Base-by-base conservation (phyloP, 2,329 filamentous ascomycete genomes). In the Sclerotinia glacialis region DNA sequence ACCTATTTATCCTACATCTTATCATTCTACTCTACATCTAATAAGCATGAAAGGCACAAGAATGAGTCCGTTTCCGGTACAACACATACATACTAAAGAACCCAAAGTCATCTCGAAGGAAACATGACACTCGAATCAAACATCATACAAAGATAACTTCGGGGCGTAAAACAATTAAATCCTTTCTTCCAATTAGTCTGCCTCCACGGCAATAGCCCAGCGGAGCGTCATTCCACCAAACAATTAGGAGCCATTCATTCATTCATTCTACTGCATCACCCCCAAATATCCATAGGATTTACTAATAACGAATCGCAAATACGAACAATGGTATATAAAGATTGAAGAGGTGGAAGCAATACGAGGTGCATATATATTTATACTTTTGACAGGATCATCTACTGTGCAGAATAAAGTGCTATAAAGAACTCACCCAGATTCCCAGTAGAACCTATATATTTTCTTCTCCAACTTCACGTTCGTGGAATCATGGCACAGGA, bases 21-120 rank as follows among this genome's bases (percentile, higher is more conserved):
- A n/a, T n/a, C n/a, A n/a, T n/a, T n/a, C n/a, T n/a, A n/a, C n/a
- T n/a, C n/a, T n/a, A n/a, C n/a, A n/a, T n/a, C n/a, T n/a, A 21
- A 34, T 6, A 54, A n/a, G 23, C 42, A 3, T 60, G 42, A 60
- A 60, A 49, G 58, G 2, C 42, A 50, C 14, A 50, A 49, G 16
- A 61, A n/a, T 12, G 14, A 49, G 1, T 61, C 58, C 58, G 58
- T 26, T 61, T 61, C 21, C 44, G 12, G 58, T 49, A 60, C 5
- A 18, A 18, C 8, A 18, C 21, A 9, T 18, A 37, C 4, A 6
- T 21, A 3, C 11, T 2, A 46, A 46, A 47, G 23, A 23, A 11
- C n/a, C n/a, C n/a, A 31, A 18, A n/a, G 8, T n/a, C n/a, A 14
- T 21, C 11, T 26, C 1, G 40, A 55, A 23, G 12, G 6, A 4